Evolutionary conservation across 2,329 filamentous ascomycete genomes (phyloP).

Genomic region (Neoscytalidium dimidiatum): DNA sequence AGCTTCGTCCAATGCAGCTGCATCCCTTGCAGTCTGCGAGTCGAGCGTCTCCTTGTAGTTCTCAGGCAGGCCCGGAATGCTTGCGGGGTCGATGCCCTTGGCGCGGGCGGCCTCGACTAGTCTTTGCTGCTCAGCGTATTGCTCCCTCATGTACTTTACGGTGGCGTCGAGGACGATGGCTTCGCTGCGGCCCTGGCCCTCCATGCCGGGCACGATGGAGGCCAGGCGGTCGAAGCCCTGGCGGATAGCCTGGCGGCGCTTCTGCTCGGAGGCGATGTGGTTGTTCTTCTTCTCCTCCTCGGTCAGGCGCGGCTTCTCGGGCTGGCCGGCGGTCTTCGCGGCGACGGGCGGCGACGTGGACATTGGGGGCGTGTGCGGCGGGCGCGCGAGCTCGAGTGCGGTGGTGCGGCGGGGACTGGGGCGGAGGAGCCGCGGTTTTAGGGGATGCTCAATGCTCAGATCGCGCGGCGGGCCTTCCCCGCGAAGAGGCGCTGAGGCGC

Average conservation of each 20-base stretch:
- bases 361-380: slow-evolving; percentile 2
- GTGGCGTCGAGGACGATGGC: slow-evolving; percentile 72
- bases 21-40: slow-evolving; percentile 16
- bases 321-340: neutral
- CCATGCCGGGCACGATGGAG: slow-evolving; percentile 75
- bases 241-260: slow-evolving; percentile 73
- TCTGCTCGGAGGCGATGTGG: slow-evolving; percentile 69
- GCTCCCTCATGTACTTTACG: slow-evolving; percentile 45
- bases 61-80: slow-evolving; percentile 16
- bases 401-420: neutral
- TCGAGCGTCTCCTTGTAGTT: slow-evolving; percentile 16
- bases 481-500: slow-evolving; percentile 1
- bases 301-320: slow-evolving; percentile 64
- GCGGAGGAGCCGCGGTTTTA: slow-evolving; percentile 7
- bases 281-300: slow-evolving; percentile 74
- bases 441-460: slow-evolving; percentile 1
- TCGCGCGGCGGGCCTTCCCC: slow-evolving; percentile 13
- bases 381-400: neutral
- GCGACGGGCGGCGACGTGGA: slow-evolving; percentile 14
- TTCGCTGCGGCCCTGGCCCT: slow-evolving; percentile 83
- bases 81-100: slow-evolving; percentile 10
- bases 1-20: neutral
- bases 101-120: slow-evolving; percentile 29
- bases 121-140: slow-evolving; percentile 39
- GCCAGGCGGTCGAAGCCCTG: slow-evolving; percentile 82